Evolutionary conservation across 2,329 filamentous ascomycete genomes (phyloP), one percentile per base, ranked within the genome.

Genomic region (Fusarium caatingaense): DNA sequence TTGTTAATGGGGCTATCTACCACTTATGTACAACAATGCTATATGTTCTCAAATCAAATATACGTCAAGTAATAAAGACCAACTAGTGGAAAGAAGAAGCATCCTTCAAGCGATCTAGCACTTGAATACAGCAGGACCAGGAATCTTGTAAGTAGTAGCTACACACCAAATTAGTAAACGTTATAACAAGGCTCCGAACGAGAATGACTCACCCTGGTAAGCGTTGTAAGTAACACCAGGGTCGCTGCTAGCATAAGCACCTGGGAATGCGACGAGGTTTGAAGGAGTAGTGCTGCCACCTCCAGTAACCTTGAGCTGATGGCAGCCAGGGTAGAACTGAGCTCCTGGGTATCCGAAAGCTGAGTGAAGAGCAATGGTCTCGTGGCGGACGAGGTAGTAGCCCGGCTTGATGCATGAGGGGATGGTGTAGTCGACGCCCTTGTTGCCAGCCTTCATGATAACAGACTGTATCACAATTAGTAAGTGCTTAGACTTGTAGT

Each of bases 311-410:
- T 87, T 79, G 25, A 88, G 80, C 76, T 88, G 86, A 75, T 88
- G 86, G 77, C 86, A 88, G 10, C 84, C 85, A 0, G 86, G 86
- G 72, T 88, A 88, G 76, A 87, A 84, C 71, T 88, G 86, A 2
- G 83, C 85, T 20, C 86, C 86, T 1, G 85, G 85, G 70, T 87
- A 86, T 8, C 75, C 46, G 59, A 77, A 82, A 18, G 80, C 80
- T 5, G 84, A 70, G 76, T 88, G 86, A 53, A 88, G 80, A 6
- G 86, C 86, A 64, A 88, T 84, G 72, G 86, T 83, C 76, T 88
- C 86, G 71, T 88, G 86, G 50, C 86, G 85, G 25, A 88, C 85
- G 57, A 88, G 83, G 76, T 88, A 88, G 80, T 85, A 85, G 3
- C 86, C 86, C 1, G 82, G 77, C 45, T 82, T 78, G 41, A 88